Percentiles rank a stretch among this genome's conserved stretches.
phyloP scores from a whole-genome alignment of 2,329 filamentous ascomycete species.

The Monosporascus cannonballus region DNA sequence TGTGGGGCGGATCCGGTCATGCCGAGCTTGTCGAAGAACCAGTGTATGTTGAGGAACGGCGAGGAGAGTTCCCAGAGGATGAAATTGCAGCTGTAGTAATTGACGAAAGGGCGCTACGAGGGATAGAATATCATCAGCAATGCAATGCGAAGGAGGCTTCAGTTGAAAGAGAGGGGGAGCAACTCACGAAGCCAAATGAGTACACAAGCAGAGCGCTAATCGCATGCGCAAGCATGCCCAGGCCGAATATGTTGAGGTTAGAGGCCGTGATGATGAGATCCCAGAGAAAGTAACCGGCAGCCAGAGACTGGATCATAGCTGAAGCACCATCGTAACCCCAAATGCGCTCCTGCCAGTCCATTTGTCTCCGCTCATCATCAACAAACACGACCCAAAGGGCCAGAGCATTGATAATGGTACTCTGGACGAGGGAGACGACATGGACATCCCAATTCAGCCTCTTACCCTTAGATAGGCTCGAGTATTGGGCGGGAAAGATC shows the following conservation, averaged over 20 bases:
- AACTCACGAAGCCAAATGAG: constrained; percentile 70
- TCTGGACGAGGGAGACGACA: constrained; percentile 78
- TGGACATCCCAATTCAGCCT: constrained; percentile 81
- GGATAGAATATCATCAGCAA: background rate
- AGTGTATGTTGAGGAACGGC: constrained; percentile 82
- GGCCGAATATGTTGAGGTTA: constrained; percentile 66
- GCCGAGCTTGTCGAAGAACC: constrained; percentile 83
- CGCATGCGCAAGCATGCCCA: constrained; percentile 74
- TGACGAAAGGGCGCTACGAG: constrained; percentile 69
- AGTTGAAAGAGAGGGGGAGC: constrained; percentile 3
- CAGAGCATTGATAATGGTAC: constrained; percentile 61
- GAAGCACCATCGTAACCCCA: constrained; percentile 71
- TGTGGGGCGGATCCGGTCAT: constrained; percentile 71
- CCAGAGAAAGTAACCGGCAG: constrained; percentile 80
- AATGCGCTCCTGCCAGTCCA: constrained; percentile 62
- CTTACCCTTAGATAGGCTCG: constrained; percentile 53
- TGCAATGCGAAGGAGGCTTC: background rate
- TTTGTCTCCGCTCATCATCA: constrained; percentile 61
- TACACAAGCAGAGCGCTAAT: constrained; percentile 69
- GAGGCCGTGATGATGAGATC: constrained; percentile 65
- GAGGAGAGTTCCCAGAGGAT: constrained; percentile 84
- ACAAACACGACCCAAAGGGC: constrained; percentile 67
- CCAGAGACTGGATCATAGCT: constrained; percentile 70
- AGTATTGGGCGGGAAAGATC: constrained; percentile 60
- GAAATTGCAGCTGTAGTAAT: constrained; percentile 75